Conservation (phyloP, 495 filamentous ascomycete species). For the Trichoderma virens region DNA sequence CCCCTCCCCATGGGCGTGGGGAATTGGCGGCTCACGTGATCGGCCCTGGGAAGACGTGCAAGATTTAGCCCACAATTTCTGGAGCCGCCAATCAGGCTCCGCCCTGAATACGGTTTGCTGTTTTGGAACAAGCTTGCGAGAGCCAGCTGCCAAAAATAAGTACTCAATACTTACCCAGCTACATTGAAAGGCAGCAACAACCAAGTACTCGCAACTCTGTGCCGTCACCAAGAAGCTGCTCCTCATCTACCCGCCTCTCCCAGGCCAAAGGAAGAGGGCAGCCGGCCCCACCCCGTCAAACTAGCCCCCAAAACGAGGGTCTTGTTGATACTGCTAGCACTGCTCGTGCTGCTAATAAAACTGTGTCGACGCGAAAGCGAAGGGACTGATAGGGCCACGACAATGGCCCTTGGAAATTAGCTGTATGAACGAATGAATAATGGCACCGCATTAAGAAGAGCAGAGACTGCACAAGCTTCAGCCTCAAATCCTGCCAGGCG, state of each 20-base stretch:
- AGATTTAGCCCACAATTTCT: background rate
- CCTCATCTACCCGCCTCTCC: background rate
- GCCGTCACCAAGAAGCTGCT: background rate
- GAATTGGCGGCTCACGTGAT: background rate
- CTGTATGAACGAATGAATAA: background rate
- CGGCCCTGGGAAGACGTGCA: background rate
- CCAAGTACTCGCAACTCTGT: background rate
- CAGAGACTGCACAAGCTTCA: background rate
- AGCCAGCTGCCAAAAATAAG: background rate
- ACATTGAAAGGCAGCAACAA: background rate
- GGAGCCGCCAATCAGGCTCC: background rate
- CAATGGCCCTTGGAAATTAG: background rate
- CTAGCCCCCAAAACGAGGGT: conserved; percentile 4
- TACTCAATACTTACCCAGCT: background rate
- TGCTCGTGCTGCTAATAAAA: background rate
- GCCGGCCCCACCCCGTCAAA: background rate
- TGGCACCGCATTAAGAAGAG: conserved; percentile 7
- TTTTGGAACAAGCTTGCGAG: background rate
- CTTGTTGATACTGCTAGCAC: background rate
- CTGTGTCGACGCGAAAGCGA: background rate
- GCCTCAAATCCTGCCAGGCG: conserved; percentile 6
- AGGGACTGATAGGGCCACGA: background rate
- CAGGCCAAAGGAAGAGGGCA: background rate
- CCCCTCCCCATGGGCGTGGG: background rate
- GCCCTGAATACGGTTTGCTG: background rate